These are phyloP conservation scores for Daldinia sp. DNA, from an alignment of 2,329 filamentous ascomycete species.

Conservation along the genomic window DNA sequence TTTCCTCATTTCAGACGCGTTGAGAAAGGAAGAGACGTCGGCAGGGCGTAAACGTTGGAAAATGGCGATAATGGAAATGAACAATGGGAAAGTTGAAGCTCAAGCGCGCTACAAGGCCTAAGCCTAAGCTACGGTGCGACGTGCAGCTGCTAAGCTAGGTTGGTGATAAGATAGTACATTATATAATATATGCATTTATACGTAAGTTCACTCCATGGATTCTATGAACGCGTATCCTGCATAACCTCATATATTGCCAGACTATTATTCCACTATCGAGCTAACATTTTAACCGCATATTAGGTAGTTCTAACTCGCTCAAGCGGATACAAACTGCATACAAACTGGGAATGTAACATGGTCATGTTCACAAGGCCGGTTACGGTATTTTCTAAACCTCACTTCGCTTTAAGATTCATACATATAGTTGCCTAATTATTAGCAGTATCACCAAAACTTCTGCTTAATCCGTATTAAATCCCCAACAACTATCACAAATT, in stretches of 20 bases:
- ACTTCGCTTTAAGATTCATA: neutral
- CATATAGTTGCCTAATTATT: neutral
- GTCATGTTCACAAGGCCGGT: neutral
- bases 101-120: slow-evolving; percentile 2
- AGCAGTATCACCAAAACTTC: neutral
- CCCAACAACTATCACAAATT: neutral
- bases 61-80: neutral
- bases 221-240: neutral
- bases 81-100: slow-evolving; percentile 16
- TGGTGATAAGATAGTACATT: slow-evolving; percentile 33
- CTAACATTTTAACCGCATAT: neutral
- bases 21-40: slow-evolving; percentile 6
- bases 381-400: neutral
- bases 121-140: slow-evolving; percentile 20
- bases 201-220: neutral
- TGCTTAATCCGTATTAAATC: neutral
- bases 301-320: neutral
- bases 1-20: slow-evolving; percentile 48
- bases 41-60: slow-evolving; percentile 17
- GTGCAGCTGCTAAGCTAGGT: slow-evolving; percentile 20
- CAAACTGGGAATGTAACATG: slow-evolving; percentile 2
- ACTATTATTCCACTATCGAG: neutral
- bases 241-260: neutral
- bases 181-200: neutral
- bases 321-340: neutral